Conservation (phyloP, 345 rosid genomes). For the Syzygium aqueum region DNA sequence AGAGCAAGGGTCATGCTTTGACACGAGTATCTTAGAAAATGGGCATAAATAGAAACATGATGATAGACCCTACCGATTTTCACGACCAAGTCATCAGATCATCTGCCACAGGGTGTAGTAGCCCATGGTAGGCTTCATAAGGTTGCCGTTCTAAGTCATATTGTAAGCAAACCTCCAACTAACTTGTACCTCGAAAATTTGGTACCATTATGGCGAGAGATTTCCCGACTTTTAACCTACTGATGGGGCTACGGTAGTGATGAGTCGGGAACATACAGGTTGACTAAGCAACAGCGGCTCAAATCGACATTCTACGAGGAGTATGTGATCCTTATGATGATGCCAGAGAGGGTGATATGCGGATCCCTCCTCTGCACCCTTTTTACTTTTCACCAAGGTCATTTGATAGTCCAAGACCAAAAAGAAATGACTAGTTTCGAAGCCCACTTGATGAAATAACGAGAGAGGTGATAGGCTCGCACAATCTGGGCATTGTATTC, state of each 20-base stretch:
- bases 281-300: neutral
- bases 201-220: no score
- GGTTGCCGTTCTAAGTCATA: neutral
- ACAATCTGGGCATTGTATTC: no score
- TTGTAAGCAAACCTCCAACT: neutral
- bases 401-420: neutral
- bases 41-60: neutral
- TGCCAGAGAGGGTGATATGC: neutral
- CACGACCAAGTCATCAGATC: neutral
- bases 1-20: neutral
- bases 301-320: neutral
- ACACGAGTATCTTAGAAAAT: neutral
- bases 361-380: no score
- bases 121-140: neutral
- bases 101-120: neutral
- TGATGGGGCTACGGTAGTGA: no score
- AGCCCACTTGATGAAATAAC: neutral
- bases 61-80: neutral
- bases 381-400: neutral
- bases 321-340: accelerated
- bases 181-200: no score
- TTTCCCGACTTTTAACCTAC: no score
- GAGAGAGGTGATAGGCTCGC: no score
- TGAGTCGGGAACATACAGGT: no score
- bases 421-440: neutral